Conservation (phyloP, 2,329 filamentous ascomycete species). For the Cadophora luteo-olivacea region DNA sequence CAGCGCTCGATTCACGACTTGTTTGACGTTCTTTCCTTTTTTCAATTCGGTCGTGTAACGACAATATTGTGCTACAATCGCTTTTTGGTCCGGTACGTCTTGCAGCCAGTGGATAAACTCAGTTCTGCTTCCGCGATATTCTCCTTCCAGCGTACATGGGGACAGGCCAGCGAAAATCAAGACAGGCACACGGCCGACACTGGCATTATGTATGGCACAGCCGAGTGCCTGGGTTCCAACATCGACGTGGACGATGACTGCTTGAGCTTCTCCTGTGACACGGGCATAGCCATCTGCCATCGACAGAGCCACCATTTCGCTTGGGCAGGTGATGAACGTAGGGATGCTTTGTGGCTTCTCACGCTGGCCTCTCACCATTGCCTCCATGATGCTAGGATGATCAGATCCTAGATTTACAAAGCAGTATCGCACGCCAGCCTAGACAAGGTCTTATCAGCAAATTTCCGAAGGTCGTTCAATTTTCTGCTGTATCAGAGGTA, state of each 20-base stretch:
- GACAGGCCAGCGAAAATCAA: constrained; percentile 78
- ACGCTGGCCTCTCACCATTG: constrained; percentile 74
- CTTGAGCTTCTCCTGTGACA: constrained; percentile 69
- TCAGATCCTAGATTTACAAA: constrained; percentile 67
- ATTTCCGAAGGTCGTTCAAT: background rate
- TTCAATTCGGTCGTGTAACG: constrained; percentile 75
- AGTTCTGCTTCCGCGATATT: constrained; percentile 71
- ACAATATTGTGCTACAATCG: constrained; percentile 76
- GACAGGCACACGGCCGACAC: constrained; percentile 70
- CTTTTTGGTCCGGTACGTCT: constrained; percentile 77
- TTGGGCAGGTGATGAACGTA: constrained; percentile 73
- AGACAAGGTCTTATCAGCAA: background rate
- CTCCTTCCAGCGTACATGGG: constrained; percentile 75
- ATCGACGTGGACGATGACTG: constrained; percentile 71
- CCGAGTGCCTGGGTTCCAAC: constrained; percentile 76
- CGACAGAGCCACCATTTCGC: constrained; percentile 78
- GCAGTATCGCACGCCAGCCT: constrained; percentile 58
- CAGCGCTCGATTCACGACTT: constrained; percentile 74
- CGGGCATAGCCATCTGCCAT: constrained; percentile 79
- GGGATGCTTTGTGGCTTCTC: constrained; percentile 68
- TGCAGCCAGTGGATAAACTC: constrained; percentile 85
- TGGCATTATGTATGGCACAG: constrained; percentile 74
- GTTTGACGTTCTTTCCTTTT: constrained; percentile 75
- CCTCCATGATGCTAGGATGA: constrained; percentile 74
- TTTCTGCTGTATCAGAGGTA: background rate